Evolutionary conservation across 2,329 filamentous ascomycete genomes (phyloP).

Genomic region (Colletotrichum tabaci): DNA sequence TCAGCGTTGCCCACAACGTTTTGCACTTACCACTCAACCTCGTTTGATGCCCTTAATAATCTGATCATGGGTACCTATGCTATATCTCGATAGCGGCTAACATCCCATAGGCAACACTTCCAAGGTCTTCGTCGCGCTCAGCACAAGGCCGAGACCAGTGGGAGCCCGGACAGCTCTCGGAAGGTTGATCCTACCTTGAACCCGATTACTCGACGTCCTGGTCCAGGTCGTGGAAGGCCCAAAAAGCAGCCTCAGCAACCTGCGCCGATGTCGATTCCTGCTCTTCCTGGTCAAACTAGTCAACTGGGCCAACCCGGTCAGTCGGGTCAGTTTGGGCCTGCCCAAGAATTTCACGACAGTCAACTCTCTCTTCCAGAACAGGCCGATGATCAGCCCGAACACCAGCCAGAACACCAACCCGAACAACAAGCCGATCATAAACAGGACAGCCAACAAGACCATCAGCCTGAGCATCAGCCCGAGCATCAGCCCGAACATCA

Average conservation of each 20-base stretch:
- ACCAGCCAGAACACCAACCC: not conserved
- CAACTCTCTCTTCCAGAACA: conserved; percentile 36
- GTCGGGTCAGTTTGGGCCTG: conserved; percentile 12
- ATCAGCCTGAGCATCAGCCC: not conserved
- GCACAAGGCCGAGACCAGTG: conserved; percentile 64
- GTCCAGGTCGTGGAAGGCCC: conserved; percentile 69
- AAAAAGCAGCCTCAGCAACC: conserved; percentile 58
- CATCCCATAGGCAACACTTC: conserved; percentile 71
- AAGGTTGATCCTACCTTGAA: conserved; percentile 67
- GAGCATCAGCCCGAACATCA: conserved; percentile 1
- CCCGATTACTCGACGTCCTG: conserved; percentile 73
- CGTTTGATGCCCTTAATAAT: not conserved
- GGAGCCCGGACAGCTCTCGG: conserved; percentile 53
- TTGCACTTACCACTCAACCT: not conserved
- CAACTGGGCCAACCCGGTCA: conserved; percentile 17
- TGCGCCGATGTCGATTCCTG: conserved; percentile 35
- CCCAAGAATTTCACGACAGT: conserved; percentile 23
- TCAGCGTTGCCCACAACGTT: not conserved
- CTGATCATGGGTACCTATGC: not conserved
- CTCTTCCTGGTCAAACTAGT: conserved; percentile 25
- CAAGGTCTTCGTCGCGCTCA: conserved; percentile 71
- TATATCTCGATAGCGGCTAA: conserved; percentile 15
- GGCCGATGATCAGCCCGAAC: conserved; percentile 1
- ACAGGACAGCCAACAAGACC: too few species aligned
- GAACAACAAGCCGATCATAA: too few species aligned